Evolutionary conservation across 2,329 filamentous ascomycete species (phyloP).

Genomic region (Biscogniauxia marginata): DNA sequence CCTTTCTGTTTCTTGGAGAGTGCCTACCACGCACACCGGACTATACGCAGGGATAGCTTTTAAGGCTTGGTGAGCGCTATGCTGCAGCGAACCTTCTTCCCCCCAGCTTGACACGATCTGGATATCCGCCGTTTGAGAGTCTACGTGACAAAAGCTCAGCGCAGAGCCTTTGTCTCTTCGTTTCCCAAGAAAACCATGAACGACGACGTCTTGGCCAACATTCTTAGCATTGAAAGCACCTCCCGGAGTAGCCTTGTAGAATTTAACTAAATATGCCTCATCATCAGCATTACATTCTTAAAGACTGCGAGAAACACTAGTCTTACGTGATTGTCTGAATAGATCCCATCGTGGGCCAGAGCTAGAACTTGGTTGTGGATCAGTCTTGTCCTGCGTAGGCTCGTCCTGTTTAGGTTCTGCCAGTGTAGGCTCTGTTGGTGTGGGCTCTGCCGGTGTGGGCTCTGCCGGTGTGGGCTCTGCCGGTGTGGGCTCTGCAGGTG

Average conservation of each 20-base stretch:
- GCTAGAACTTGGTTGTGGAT: too few species aligned
- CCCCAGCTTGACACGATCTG: slow-evolving; percentile 46
- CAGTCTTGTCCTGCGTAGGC: too few species aligned
- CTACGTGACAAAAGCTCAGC: slow-evolving; percentile 66
- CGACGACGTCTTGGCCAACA: slow-evolving; percentile 39
- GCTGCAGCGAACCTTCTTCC: slow-evolving; percentile 35
- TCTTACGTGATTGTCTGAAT: slow-evolving; percentile 23
- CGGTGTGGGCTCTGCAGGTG: too few species aligned
- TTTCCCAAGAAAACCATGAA: slow-evolving; percentile 72
- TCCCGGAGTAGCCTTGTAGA: neutral
- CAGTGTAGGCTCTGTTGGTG: neutral
- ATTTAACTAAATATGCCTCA: neutral
- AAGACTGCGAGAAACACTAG: neutral
- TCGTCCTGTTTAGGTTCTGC: neutral
- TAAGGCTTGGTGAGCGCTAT: slow-evolving; percentile 40
- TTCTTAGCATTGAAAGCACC: slow-evolving; percentile 17
- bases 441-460: neutral
- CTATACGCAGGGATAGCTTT: slow-evolving; percentile 49
- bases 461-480: too few species aligned
- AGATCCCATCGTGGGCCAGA: slow-evolving; percentile 7
- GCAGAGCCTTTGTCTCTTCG: slow-evolving; percentile 66
- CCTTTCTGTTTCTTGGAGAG: slow-evolving; percentile 15
- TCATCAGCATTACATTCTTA: neutral
- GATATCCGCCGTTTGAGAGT: slow-evolving; percentile 31
- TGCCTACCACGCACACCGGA: slow-evolving; percentile 50